A percentile compares a stretch with the other conserved stretches of the same genome.
Conservation (phyloP, 441 rosid genomes). For the Jatropha podagrica region DNA sequence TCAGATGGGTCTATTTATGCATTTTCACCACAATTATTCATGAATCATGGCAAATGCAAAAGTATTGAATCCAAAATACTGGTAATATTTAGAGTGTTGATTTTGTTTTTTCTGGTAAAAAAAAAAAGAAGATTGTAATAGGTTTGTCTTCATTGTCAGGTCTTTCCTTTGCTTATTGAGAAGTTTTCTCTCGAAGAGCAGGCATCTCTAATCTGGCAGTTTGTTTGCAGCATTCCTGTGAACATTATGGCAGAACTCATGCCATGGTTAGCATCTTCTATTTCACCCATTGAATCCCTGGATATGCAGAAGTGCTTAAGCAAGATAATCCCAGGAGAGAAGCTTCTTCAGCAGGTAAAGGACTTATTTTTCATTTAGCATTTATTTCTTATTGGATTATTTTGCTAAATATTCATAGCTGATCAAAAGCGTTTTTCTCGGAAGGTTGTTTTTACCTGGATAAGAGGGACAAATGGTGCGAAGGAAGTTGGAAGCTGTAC, state of each 20-base stretch:
- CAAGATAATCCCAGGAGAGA: conserved; percentile 70
- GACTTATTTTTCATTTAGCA: conserved; percentile 23
- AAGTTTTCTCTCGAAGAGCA: conserved; percentile 81
- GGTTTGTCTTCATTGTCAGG: conserved; percentile 38
- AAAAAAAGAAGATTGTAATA: conserved; percentile 6
- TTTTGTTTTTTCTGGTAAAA: background rate
- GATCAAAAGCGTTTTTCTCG: conserved; percentile 10
- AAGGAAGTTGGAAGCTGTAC: conserved; percentile 24
- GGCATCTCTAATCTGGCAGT: conserved; percentile 89
- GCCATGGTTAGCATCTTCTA: conserved; percentile 80
- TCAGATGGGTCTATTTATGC: background rate
- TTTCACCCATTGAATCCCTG: conserved; percentile 55
- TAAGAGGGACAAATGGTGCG: conserved; percentile 41
- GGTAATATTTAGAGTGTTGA: background rate
- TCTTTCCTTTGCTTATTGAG: conserved; percentile 82
- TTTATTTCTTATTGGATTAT: conserved; percentile 16
- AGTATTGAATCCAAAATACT: background rate
- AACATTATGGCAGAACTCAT: conserved; percentile 71
- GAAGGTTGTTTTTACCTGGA: conserved; percentile 64
- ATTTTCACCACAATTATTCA: background rate
- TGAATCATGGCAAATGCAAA: no score
- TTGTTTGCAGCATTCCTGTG: conserved; percentile 91
- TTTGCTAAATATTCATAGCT: conserved; percentile 14
- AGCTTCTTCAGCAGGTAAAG: conserved; percentile 70
- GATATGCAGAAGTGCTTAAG: conserved; percentile 61